Evolutionary conservation across 352 stramenopile genomes (phyloP).

Genomic region (Sclerospora graminicola): DNA sequence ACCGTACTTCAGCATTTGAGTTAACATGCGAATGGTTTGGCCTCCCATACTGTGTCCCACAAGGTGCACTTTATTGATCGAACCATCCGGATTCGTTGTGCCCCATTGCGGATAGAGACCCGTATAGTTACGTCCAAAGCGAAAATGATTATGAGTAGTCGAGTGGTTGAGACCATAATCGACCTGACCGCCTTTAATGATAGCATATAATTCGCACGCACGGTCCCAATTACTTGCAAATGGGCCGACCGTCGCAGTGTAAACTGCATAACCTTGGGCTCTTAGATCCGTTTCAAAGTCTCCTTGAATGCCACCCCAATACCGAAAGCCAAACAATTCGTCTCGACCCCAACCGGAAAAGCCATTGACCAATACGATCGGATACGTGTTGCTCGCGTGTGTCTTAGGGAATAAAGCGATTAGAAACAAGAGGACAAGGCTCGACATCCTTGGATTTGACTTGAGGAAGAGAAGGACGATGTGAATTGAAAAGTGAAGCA

Average conservation of each 20-base stretch:
- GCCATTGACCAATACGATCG: constrained; percentile 47
- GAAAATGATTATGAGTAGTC: constrained; percentile 24
- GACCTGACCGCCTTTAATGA: constrained; percentile 46
- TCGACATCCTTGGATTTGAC: too few relatives aligned
- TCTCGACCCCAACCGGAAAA: constrained; percentile 35
- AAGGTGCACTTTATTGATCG: constrained; percentile 55
- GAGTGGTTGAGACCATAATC: constrained; percentile 47
- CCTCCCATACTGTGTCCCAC: constrained; percentile 76
- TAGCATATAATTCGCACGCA: constrained; percentile 49
- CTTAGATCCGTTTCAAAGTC: constrained; percentile 33
- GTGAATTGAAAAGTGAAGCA: too few relatives aligned
- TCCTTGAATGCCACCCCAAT: constrained; percentile 40
- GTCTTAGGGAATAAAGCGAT: constrained; percentile 3
- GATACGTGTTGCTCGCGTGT: constrained; percentile 30
- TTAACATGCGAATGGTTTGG: constrained; percentile 65
- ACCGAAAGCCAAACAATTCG: constrained; percentile 33
- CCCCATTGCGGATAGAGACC: constrained; percentile 54
- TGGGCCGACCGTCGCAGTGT: constrained; percentile 40
- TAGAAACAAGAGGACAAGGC: too few relatives aligned
- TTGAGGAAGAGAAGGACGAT: too few relatives aligned
- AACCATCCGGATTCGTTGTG: constrained; percentile 27
- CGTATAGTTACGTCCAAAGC: constrained; percentile 34
- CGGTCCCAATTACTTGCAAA: constrained; percentile 58
- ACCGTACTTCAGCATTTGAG: constrained; percentile 45
- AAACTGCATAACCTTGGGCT: constrained; percentile 32